Evolutionary conservation across 2,329 filamentous ascomycete species (phyloP).

Genomic region (Triangularia setosa): DNA sequence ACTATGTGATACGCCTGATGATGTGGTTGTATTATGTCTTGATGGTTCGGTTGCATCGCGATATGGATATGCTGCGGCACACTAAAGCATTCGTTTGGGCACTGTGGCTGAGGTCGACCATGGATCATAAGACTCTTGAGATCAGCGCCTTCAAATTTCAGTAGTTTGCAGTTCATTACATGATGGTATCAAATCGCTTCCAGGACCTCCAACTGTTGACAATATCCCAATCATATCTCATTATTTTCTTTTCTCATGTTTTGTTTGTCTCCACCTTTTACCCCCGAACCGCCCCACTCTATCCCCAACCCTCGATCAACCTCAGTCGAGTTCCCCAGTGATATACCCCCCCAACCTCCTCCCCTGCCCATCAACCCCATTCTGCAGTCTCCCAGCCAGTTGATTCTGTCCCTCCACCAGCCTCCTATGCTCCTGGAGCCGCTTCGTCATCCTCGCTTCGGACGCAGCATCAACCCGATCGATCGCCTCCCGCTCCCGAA

Average conservation of each 20-base stretch:
- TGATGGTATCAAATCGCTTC: neutral
- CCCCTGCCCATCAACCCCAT: slow-evolving; percentile 30
- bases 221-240: neutral
- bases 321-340: slow-evolving; percentile 38
- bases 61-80: too few species aligned
- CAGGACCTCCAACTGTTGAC: neutral
- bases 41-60: too few species aligned
- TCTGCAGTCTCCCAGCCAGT: slow-evolving; percentile 36
- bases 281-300: neutral
- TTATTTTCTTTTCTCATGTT: neutral
- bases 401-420: slow-evolving; percentile 44
- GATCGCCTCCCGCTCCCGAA: slow-evolving; percentile 49
- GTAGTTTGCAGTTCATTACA: neutral
- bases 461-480: slow-evolving; percentile 45
- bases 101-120: neutral
- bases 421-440: slow-evolving; percentile 49
- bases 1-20: too few species aligned
- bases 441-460: slow-evolving; percentile 42
- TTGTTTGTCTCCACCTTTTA: neutral
- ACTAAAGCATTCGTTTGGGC: too few species aligned
- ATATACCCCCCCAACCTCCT: slow-evolving; percentile 55
- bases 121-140: neutral
- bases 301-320: neutral
- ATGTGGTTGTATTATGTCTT: too few species aligned
- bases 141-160: neutral